phyloP scores from a whole-genome alignment of 257 asterid species.

The Schizonepeta tenuifolia region DNA sequence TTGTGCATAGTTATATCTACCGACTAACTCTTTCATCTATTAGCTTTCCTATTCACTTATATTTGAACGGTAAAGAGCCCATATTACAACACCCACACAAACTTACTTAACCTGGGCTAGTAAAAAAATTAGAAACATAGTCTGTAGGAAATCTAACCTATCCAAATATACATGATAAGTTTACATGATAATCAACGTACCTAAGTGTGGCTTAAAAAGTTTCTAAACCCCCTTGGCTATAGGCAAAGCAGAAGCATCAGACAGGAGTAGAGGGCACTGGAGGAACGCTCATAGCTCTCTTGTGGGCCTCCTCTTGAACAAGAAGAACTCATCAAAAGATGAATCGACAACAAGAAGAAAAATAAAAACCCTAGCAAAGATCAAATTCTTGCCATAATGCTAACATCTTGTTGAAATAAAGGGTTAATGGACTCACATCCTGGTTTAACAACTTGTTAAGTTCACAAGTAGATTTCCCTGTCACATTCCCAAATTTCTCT shows the following conservation, averaged over 20 bases:
- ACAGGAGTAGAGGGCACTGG: background rate
- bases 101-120: background rate
- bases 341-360: background rate
- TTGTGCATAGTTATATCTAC: conserved; percentile 2
- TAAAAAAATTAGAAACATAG: background rate
- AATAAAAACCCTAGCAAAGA: background rate
- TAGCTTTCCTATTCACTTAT: background rate
- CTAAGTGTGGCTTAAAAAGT: background rate
- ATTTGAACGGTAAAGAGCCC: background rate
- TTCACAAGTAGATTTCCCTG: background rate
- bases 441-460: background rate
- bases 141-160: background rate
- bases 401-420: background rate
- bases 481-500: background rate
- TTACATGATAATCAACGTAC: background rate
- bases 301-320: background rate
- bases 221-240: background rate
- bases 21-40: conserved; percentile 1
- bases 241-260: background rate
- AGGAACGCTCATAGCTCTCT: background rate
- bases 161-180: background rate
- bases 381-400: background rate
- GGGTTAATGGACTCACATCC: background rate
- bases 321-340: background rate
- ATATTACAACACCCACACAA: background rate